These are phyloP conservation scores for Daldinia vernicosa DNA, from an alignment of 495 filamentous ascomycete genomes.

Conservation along the genomic window DNA sequence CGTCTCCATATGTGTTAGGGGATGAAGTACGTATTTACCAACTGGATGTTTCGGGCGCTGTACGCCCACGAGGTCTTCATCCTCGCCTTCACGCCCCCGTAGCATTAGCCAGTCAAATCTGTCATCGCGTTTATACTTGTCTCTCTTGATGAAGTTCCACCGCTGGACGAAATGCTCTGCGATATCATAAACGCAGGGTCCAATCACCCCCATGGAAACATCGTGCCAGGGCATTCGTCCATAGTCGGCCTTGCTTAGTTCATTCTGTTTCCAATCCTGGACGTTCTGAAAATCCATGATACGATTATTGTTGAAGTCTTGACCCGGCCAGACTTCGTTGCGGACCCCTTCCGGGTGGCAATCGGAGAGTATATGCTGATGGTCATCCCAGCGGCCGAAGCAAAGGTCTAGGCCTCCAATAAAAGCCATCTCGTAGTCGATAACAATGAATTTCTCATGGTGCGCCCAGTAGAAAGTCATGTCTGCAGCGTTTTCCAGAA, in stretches of 20 bases:
- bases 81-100: slow-evolving; percentile 77
- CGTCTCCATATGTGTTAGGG: slow-evolving; percentile 67
- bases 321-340: slow-evolving; percentile 90
- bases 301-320: slow-evolving; percentile 95
- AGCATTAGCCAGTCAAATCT: slow-evolving; percentile 84
- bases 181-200: slow-evolving; percentile 91
- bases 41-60: slow-evolving; percentile 86
- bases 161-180: slow-evolving; percentile 94
- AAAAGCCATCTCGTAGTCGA: slow-evolving; percentile 90
- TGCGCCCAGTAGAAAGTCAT: slow-evolving; percentile 99
- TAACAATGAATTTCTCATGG: slow-evolving; percentile 95
- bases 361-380: slow-evolving; percentile 86
- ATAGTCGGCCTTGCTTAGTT: slow-evolving; percentile 89
- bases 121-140: slow-evolving; percentile 92
- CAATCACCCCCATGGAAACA: slow-evolving; percentile 87
- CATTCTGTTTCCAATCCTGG: slow-evolving; percentile 89
- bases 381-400: slow-evolving; percentile 90
- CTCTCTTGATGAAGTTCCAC: slow-evolving; percentile 97
- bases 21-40: slow-evolving; percentile 86
- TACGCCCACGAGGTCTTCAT: slow-evolving; percentile 87
- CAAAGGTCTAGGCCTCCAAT: slow-evolving; percentile 96
- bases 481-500: slow-evolving; percentile 91
- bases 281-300: slow-evolving; percentile 96
- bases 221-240: slow-evolving; percentile 99
- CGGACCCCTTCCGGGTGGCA: slow-evolving; percentile 84